phyloP scores from a whole-genome alignment of 2,329 filamentous ascomycete species.

The Aspergillus thermomutatus region DNA sequence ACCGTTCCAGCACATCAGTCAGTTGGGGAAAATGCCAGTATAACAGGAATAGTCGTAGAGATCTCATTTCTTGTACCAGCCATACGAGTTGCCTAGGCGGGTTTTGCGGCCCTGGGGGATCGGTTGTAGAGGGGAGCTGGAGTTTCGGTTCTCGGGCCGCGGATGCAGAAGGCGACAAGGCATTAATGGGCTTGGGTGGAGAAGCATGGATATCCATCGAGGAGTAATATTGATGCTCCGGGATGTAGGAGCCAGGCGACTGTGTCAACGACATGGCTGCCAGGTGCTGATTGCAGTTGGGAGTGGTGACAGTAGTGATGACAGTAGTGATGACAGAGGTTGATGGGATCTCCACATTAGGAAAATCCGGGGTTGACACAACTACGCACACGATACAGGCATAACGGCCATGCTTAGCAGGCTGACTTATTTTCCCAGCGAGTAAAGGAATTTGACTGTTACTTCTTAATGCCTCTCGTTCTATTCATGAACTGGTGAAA shows the following conservation, averaged over 20 bases:
- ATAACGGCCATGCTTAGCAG: not conserved
- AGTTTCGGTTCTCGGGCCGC: constrained; percentile 43
- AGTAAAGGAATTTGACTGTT: not conserved
- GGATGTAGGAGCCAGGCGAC: constrained; percentile 2
- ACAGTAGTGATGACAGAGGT: not conserved
- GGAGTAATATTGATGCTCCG: not conserved
- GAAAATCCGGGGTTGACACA: constrained; percentile 15
- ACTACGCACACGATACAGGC: not conserved
- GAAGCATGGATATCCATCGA: constrained; percentile 26
- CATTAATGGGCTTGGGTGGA: constrained; percentile 16
- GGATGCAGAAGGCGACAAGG: constrained; percentile 22
- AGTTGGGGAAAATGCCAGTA: not conserved
- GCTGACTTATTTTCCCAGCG: no score
- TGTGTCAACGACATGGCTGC: constrained; percentile 1
- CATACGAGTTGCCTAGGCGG: constrained; percentile 76
- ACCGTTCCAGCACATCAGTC: constrained; percentile 1
- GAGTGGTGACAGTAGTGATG: not conserved
- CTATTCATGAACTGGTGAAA: not conserved
- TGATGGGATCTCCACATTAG: constrained; percentile 23
- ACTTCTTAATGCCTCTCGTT: not conserved
- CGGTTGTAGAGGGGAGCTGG: constrained; percentile 76
- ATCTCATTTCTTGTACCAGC: constrained; percentile 61
- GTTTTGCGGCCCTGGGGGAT: constrained; percentile 71
- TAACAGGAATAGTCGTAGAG: not conserved
- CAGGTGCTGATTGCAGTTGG: not conserved